Evolutionary conservation across 129 eudicot species (phyloP), one percentile per base, ranked within the genome.

Genomic region (Escallonia herrerae): DNA sequence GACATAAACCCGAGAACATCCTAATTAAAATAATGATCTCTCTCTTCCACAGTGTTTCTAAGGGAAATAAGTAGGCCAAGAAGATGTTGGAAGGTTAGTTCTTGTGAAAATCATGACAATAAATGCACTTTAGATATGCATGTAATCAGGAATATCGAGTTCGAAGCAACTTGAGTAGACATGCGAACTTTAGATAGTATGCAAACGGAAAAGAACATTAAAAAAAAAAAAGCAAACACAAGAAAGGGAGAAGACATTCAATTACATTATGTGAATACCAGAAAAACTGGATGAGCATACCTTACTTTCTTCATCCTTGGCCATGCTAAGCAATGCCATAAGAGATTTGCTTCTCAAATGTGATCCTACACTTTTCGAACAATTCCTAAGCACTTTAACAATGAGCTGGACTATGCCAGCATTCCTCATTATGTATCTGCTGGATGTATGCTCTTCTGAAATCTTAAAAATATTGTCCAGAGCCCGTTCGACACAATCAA

Each of bases 261-360:
- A 53, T 53, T 4, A n/a, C 8, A 7, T 60, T 9, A 58, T 42
- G 33, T 13, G 8, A 13, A 10, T 8, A 7, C 5, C 48, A 59
- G n/a, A 33, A 10, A 43, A 64, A 46, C 6, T 5, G 45, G 43
- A 46, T 3, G 12, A 14, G 33, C 62, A 37, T 62, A 79, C 84
- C 84, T 70, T 79, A 67, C 84, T 74, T 50, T 79, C 77, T 64
- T 65, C 80, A 56, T 79, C 84, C 77, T 70, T 79, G 63, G 80
- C 69, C 72, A 79, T 60, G 74, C 77, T 74, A 40, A 70, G 73
- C 69, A 79, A 54, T 12, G 64, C 70, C 80, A 74, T 64, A 9
- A 79, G 69, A 60, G 70, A 73, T 56, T 79, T 79, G 80, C 76
- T 65, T 74, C 75, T 79, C 70, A 74, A 50, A 13, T 14, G 41